Percentiles rank a stretch among this genome's conserved stretches.
Conservation (phyloP, 768 basidiomycete genomes). For the Lanmaoa rubissima region DNA sequence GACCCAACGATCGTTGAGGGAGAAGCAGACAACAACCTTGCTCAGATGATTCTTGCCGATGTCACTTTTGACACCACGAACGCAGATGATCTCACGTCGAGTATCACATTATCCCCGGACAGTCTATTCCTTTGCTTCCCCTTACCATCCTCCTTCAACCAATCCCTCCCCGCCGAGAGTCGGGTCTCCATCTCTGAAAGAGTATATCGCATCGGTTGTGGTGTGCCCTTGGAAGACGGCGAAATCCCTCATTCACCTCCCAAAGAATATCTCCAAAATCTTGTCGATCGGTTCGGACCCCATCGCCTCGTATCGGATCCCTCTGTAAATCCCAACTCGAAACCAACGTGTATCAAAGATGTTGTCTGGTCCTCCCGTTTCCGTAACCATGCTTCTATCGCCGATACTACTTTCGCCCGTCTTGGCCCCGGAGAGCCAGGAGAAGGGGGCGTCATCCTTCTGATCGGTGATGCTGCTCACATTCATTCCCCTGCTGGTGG, state of each 20-base stretch:
- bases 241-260: constrained; percentile 37
- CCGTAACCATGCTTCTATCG: constrained; percentile 43
- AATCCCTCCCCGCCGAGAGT: constrained; percentile 10
- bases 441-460: constrained; percentile 20
- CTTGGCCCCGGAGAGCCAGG: constrained; percentile 13
- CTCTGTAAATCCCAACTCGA: constrained; percentile 30
- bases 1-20: constrained; percentile 38
- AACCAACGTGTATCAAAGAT: constrained; percentile 34
- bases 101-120: constrained; percentile 26
- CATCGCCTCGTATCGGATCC: constrained; percentile 34
- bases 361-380: constrained; percentile 48
- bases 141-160: constrained; percentile 33
- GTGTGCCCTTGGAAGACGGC: constrained; percentile 36
- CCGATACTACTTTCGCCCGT: constrained; percentile 38
- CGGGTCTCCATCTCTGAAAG: constrained; percentile 2
- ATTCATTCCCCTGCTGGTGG: constrained; percentile 56
- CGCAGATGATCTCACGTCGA: constrained; percentile 5
- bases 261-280: constrained; percentile 42
- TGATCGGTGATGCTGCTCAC: constrained; percentile 51
- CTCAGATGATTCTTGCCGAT: constrained; percentile 48
- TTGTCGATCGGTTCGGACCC: constrained; percentile 43
- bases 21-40: constrained; percentile 28
- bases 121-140: constrained; percentile 38
- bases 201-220: constrained; percentile 42
- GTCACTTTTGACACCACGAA: constrained; percentile 32